Evolutionary conservation across 2,329 filamentous ascomycete species (phyloP), one percentile per base, ranked within the genome.

Genomic region (Ceratocystiopsis minuta): DNA sequence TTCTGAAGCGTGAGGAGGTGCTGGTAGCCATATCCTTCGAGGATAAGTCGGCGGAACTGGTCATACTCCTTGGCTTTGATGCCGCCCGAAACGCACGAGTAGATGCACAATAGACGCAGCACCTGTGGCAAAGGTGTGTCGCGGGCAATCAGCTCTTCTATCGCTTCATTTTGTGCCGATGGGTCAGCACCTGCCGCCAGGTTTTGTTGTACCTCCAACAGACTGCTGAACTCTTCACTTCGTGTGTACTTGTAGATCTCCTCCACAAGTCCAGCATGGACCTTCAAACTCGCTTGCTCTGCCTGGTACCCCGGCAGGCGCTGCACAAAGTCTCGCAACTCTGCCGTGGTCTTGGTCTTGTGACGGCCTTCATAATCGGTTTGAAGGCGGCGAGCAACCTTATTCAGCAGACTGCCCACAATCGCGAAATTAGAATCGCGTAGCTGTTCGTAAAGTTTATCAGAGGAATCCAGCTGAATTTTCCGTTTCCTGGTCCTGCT

Each of bases 361-460:
- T 94, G 84, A 46, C 88, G 81, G 49, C 72, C 80, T 55, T 96
- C 86, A 56, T 93, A 93, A 54, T 95, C 87, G 51, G 60, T 68
- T 66, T 83, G 82, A 18, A 98, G 65, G 13, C 88, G 78, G 28
- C 86, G 77, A 5, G 90, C 92, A 13, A 92, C 82, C 56, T 87
- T 88, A 59, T 95, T 94, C 46, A 98, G 67, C 10, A 92, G 64
- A 41, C 76, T 78, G 14, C 90, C 90, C 34, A 98, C 86, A 42
- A 94, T 86, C 33, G 87, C 88, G 57, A 96, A 98, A 56, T 98
- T 98, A 35, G 83, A 78, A 56, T 96, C 84, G 43, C 88, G 78
- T 4, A 98, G 67, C 50, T 92, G 81, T 38, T 78, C 77, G 55
- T 88, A 98, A 12, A 98, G 68, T 49, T 83, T 81, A 56, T 98